These are phyloP conservation scores for Colletotrichum navitas DNA, from an alignment of 2,329 filamentous ascomycete species.

Conservation along the genomic window DNA sequence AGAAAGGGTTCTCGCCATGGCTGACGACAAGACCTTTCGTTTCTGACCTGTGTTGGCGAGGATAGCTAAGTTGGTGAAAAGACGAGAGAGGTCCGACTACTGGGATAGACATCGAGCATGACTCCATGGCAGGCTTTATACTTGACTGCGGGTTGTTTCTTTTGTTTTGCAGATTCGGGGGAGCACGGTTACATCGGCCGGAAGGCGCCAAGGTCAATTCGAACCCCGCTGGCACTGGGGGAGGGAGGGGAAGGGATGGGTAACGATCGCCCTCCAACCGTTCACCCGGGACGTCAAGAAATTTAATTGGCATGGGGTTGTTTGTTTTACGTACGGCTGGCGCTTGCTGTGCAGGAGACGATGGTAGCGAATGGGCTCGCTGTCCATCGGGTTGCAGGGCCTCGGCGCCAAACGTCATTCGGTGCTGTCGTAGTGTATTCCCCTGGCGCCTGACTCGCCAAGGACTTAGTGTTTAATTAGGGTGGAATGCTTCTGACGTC, in stretches of 20 bases:
- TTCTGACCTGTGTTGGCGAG: slow-evolving; percentile 7
- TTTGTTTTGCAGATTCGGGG: slow-evolving; percentile 10
- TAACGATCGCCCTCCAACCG: slow-evolving; percentile 25
- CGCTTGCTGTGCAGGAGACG: not conserved
- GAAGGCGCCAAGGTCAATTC: not conserved
- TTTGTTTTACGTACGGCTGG: slow-evolving; percentile 1
- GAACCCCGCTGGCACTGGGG: slow-evolving; percentile 10
- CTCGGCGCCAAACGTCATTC: slow-evolving; percentile 34
- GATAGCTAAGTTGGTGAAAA: not conserved
- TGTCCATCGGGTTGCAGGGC: slow-evolving; percentile 10
- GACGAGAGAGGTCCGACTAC: not conserved
- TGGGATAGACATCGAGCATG: slow-evolving; percentile 1
- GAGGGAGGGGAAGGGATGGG: not conserved
- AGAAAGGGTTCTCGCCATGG: slow-evolving; percentile 33
- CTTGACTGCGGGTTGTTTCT: not conserved
- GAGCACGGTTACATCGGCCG: slow-evolving; percentile 20
- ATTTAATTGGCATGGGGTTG: slow-evolving; percentile 1
- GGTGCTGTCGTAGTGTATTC: slow-evolving; percentile 7
- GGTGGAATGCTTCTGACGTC: slow-evolving; percentile 18
- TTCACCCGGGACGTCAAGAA: slow-evolving; percentile 19
- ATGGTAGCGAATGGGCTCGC: not conserved
- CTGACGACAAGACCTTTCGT: slow-evolving; percentile 1
- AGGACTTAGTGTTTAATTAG: slow-evolving; percentile 5
- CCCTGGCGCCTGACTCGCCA: slow-evolving; percentile 7
- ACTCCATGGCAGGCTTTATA: slow-evolving; percentile 25